Conservation (phyloP, 192 early-diverging fungal genomes). For the Dimargaris verticillata region DNA sequence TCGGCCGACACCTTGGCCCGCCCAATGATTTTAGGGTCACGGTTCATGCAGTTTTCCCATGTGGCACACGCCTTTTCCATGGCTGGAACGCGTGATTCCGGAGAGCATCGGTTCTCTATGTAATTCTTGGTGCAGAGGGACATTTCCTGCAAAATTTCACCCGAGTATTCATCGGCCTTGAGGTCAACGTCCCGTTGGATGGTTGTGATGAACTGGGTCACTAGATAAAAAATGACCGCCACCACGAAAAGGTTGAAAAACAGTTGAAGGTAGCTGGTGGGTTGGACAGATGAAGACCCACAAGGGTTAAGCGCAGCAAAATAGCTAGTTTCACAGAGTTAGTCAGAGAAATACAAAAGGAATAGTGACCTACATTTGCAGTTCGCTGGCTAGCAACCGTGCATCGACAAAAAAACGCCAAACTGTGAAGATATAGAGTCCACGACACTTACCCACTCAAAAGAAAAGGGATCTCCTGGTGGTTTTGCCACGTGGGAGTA, state of each 20-base stretch:
- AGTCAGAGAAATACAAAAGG: too few relatives aligned
- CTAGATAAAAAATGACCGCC: slow-evolving; percentile 34
- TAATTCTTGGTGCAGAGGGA: slow-evolving; percentile 44
- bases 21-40: slow-evolving; percentile 39
- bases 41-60: slow-evolving; percentile 45
- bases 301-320: too few relatives aligned
- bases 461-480: slow-evolving; percentile 28
- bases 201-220: slow-evolving; percentile 47
- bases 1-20: slow-evolving; percentile 64
- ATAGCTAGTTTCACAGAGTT: too few relatives aligned
- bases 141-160: slow-evolving; percentile 42
- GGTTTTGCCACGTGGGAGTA: slow-evolving; percentile 19
- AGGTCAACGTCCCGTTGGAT: slow-evolving; percentile 56
- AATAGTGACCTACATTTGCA: too few relatives aligned
- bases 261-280: slow-evolving; percentile 50
- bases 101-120: slow-evolving; percentile 36
- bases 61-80: slow-evolving; percentile 39
- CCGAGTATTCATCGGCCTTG: slow-evolving; percentile 45
- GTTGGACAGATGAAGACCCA: too few relatives aligned
- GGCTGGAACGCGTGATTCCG: slow-evolving; percentile 34
- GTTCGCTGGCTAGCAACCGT: too few relatives aligned
- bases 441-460: too few relatives aligned
- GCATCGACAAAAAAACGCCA: too few relatives aligned
- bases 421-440: too few relatives aligned
- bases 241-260: slow-evolving; percentile 49